A percentile compares a stretch with the other conserved stretches of the same genome.
Evolutionary conservation across 2,329 filamentous ascomycete genomes (phyloP).

Genomic region (Penicillium concentricum): DNA sequence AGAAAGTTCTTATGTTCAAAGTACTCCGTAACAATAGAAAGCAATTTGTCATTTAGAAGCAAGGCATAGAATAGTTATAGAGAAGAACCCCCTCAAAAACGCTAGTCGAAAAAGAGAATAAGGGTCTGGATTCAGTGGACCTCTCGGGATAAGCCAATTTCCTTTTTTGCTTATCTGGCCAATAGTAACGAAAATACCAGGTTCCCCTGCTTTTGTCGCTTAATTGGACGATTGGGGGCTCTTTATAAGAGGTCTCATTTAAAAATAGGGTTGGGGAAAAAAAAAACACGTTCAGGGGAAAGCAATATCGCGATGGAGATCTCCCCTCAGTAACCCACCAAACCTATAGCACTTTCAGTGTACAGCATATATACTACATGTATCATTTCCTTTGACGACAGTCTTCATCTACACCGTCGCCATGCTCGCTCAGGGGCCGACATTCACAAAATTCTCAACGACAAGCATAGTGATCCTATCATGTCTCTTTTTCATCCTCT

Average conservation of each 20-base stretch:
- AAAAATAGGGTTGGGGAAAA: neutral
- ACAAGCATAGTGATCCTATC: conserved; percentile 1
- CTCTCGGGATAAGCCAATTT: too few species aligned
- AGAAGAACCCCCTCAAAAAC: neutral
- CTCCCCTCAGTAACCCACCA: neutral
- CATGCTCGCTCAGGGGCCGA: neutral
- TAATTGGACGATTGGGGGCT: neutral
- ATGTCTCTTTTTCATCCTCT: conserved; percentile 7
- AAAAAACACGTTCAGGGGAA: neutral
- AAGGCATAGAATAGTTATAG: too few species aligned
- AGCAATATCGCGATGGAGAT: neutral
- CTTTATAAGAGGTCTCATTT: neutral
- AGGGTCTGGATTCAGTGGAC: too few species aligned
- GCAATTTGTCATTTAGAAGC: neutral
- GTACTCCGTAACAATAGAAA: neutral
- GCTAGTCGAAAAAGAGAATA: neutral
- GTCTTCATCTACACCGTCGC: neutral
- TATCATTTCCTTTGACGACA: neutral
- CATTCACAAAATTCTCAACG: conserved; percentile 1
- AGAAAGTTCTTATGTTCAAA: too few species aligned
- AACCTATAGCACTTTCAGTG: neutral
- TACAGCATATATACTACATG: neutral
- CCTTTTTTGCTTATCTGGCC: neutral
- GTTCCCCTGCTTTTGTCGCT: neutral
- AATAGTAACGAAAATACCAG: neutral